Base-by-base conservation (phyloP, 805 yeast species). In the Naumovozyma baii region DNA sequence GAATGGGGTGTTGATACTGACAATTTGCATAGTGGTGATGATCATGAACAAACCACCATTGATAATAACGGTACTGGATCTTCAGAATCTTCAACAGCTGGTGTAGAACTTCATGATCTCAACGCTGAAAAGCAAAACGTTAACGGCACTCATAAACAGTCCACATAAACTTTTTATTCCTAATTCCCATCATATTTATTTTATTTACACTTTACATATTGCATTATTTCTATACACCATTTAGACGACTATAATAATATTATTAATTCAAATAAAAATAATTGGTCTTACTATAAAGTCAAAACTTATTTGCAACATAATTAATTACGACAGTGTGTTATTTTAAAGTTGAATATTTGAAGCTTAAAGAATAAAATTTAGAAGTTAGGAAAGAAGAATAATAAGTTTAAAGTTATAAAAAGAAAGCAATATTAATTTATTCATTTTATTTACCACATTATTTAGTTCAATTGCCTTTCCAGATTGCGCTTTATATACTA, bases 1-100 rank as follows among this genome's bases (percentile, higher is more conserved):
- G 59, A 66, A 33, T 67, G 72, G 72, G 71, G 69, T 12, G 55
- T 51, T 14, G 57, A 56, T 31, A 53, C 49, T 2, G 54, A 53
- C 38, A 45, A 51, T 31, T 34, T 44, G n/a, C 48, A 47, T 36
- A 20, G 39, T 5, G 36, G 40, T 15, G 44, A 42, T 18, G 33
- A 39, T 12, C 31, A 45, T 18, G 39, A 40, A 15, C 39, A 40
- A 13, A 10, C 18, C 9, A 25, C 19, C 9, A 8, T 28, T 18
- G 28, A 22, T 12, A 22, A 17, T 25, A 33, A 33, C 12, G 29
- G 34, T 12, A 34, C 22, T 12, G 31, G 15, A 29, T 9, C 31
- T 5, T 29, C 31, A 68, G 72, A 66, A 72, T 71, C 72, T 67
- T 29, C 31, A 9, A 8, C 31, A n/a, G 31, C 31, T 9, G 15